Percentiles rank a stretch among this genome's conserved stretches.
These are phyloP conservation scores for Claviceps digitariae DNA, from an alignment of 2,329 filamentous ascomycete genomes.

Conservation along the genomic window DNA sequence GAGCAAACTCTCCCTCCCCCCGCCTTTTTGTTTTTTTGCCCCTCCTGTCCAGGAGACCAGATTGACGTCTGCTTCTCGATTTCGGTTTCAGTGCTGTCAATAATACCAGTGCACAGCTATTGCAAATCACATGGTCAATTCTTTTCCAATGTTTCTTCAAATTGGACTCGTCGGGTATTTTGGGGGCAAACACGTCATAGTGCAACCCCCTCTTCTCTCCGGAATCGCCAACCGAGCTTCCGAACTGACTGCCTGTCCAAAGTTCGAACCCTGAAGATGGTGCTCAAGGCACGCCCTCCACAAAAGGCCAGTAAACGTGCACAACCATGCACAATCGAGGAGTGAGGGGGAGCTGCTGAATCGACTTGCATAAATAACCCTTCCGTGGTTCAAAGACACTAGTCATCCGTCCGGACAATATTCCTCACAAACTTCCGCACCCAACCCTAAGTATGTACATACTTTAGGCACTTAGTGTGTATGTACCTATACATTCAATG, in stretches of 20 bases:
- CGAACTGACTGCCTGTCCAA: background rate
- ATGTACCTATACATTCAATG: too few species aligned
- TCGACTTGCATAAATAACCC: background rate
- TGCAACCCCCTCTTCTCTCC: conserved; percentile 41
- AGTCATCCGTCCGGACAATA: background rate
- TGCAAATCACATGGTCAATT: background rate
- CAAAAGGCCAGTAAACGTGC: background rate
- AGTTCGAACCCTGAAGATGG: background rate
- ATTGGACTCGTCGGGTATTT: background rate
- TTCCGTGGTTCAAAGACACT: background rate
- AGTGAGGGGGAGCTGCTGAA: background rate
- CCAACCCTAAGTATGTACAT: background rate
- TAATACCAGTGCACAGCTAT: too few species aligned
- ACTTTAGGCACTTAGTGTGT: too few species aligned
- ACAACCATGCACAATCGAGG: too few species aligned
- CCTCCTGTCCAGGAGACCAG: too few species aligned
- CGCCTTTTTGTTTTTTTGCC: too few species aligned
- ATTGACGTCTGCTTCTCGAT: too few species aligned
- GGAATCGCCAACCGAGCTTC: conserved; percentile 22
- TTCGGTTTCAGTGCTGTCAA: too few species aligned
- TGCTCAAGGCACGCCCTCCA: too few species aligned
- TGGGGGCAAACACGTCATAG: background rate
- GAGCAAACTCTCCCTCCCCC: background rate
- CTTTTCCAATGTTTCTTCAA: background rate
- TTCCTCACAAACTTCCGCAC: background rate